Base-by-base conservation (phyloP, 208 protist genomes). In the Acanthamoeba sp. region DNA sequence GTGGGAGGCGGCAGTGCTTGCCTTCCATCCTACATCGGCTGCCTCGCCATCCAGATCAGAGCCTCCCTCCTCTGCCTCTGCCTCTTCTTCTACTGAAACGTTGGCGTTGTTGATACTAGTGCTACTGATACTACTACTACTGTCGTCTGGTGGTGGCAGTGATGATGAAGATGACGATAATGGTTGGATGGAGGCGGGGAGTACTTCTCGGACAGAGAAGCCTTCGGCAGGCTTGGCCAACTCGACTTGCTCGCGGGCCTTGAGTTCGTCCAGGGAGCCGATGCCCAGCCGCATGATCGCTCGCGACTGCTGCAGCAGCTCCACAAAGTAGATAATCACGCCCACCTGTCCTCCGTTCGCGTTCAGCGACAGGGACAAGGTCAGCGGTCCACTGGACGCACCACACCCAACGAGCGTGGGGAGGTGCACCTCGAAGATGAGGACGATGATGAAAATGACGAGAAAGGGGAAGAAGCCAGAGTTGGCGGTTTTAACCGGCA, bases 381-480 rank as follows among this genome's bases (percentile, higher is more conserved):
- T 62, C 55, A 62, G 55, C 52, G 27, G 6, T 24, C 50, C 6
- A 59, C 18, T 62, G n/a, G n/a, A n/a, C n/a, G n/a, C 24, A 73
- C 12, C 64, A 73, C 12, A 10, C 32, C 64, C 64, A 73, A n/a
- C 64, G 24, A 38, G 64, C 48, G n/a, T n/a, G n/a, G 22, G 55
- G 55, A n/a, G 71, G 34, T 34, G 71, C 0, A 82, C 71, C 71
- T 82, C 71, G 6, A 82, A 82, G 36, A 82, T 48, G 71, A 82
- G 71, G 32, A 82, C 71, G 71, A 82, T 48, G 24, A 69, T 66
- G 55, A 96, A 97, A 27, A 84, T 97, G 3, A 78, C 57, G 20
- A 97, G 34, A 36, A 97, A 97, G 20, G 96, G 96, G 7, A 34
- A 69, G 48, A 97, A 96, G 32, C 96, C 96, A 34, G 50, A 91